phyloP scores from a whole-genome alignment of 176 grass and related monocot genomes.

The Phyllostachys edulis region DNA sequence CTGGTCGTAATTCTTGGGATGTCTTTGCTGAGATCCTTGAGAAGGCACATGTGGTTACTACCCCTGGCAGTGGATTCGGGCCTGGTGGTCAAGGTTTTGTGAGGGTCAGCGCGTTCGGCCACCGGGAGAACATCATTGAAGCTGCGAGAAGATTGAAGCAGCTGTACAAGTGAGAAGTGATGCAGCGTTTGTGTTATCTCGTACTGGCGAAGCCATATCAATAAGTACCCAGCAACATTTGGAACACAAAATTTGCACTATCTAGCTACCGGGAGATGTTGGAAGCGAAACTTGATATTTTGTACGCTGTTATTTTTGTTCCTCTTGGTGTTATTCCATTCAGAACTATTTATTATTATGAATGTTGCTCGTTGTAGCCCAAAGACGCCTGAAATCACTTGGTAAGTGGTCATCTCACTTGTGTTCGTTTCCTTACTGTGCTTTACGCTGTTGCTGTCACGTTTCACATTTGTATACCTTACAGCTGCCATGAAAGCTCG shows the following conservation, averaged over 20 bases:
- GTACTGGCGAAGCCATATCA: not conserved
- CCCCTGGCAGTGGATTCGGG: slow-evolving; percentile 90
- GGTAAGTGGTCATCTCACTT: not conserved
- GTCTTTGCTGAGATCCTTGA: slow-evolving; percentile 83
- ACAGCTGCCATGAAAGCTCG: not conserved
- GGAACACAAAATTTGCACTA: not conserved
- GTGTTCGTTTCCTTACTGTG: not conserved
- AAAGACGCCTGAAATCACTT: not conserved
- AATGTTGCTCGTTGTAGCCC: slow-evolving; percentile 13
- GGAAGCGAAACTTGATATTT: not conserved
- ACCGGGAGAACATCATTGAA: slow-evolving; percentile 69
- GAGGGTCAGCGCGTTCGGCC: slow-evolving; percentile 83
- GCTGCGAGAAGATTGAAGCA: slow-evolving; percentile 62
- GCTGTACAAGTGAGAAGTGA: slow-evolving; percentile 45
- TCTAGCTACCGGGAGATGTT: not conserved
- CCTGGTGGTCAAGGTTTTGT: slow-evolving; percentile 85
- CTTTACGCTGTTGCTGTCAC: not conserved
- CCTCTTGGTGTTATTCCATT: not conserved
- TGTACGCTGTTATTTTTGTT: not conserved
- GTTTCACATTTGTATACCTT: not conserved
- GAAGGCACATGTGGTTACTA: slow-evolving; percentile 80
- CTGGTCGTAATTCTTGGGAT: slow-evolving; percentile 84
- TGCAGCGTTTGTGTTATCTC: not conserved
- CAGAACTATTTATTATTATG: slow-evolving; percentile 1
- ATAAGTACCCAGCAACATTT: slow-evolving; percentile 24